Evolutionary conservation across 2,329 filamentous ascomycete genomes (phyloP).

Genomic region (Myriosclerotinia curreyana): DNA sequence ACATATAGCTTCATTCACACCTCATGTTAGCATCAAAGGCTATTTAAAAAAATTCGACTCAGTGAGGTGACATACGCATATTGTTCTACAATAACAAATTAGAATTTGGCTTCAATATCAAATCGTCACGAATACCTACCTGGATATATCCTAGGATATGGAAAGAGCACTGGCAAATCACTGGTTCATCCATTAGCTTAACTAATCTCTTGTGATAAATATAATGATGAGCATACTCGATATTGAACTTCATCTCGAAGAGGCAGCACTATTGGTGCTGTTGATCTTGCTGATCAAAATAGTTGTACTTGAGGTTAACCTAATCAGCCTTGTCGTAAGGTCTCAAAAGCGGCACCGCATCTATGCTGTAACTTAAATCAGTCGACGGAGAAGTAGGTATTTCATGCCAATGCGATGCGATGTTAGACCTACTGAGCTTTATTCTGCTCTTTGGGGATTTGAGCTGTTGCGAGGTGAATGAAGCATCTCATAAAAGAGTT

Average conservation of each 20-base stretch:
- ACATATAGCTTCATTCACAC: slow-evolving; percentile 62
- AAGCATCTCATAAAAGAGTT: too few relatives aligned
- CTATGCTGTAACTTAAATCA: background rate
- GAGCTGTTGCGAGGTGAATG: background rate
- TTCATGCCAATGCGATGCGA: background rate
- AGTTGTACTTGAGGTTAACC: background rate
- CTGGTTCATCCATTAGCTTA: slow-evolving; percentile 41
- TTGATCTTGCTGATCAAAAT: slow-evolving; percentile 17
- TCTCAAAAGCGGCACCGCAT: slow-evolving; percentile 15
- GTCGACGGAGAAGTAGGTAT: background rate
- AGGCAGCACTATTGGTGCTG: slow-evolving; percentile 7
- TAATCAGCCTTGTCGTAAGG: slow-evolving; percentile 17
- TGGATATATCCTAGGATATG: slow-evolving; percentile 72
- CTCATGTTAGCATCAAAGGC: slow-evolving; percentile 23
- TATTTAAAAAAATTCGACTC: too few relatives aligned
- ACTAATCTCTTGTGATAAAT: slow-evolving; percentile 6
- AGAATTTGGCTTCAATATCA: slow-evolving; percentile 22
- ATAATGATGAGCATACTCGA: slow-evolving; percentile 53
- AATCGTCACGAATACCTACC: slow-evolving; percentile 34
- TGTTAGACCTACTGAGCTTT: background rate
- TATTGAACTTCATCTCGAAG: slow-evolving; percentile 70
- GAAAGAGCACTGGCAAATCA: slow-evolving; percentile 68
- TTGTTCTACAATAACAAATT: slow-evolving; percentile 57
- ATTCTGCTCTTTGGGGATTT: background rate
- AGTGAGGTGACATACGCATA: slow-evolving; percentile 52